phyloP scores from a whole-genome alignment of 352 stramenopile genomes.

The Phytophthora citricola region DNA sequence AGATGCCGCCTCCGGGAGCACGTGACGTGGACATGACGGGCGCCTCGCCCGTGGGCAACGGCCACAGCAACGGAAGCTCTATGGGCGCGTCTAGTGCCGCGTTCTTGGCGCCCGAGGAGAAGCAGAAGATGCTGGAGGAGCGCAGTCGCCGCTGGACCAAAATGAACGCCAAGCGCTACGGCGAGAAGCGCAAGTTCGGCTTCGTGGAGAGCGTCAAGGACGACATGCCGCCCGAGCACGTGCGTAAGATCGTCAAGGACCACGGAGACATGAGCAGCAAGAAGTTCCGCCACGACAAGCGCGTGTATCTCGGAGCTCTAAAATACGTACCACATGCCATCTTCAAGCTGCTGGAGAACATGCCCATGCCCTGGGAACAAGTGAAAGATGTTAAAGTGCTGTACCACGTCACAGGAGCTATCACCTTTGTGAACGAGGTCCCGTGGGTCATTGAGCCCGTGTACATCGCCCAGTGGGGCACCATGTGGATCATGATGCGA shows the following conservation, averaged over 20 bases:
- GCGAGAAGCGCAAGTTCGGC: constrained; percentile 94
- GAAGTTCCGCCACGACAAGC: constrained; percentile 99
- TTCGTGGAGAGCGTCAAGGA: constrained; percentile 93
- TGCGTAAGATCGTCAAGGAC: constrained; percentile 99
- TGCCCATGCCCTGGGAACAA: constrained; percentile 99
- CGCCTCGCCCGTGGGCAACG: constrained; percentile 14
- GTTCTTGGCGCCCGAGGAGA: constrained; percentile 55
- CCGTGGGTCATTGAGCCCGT: constrained; percentile 99
- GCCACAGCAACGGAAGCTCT: constrained; percentile 16
- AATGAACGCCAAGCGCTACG: constrained; percentile 95
- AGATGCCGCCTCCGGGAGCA: constrained; percentile 34
- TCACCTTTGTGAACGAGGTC: constrained; percentile 99
- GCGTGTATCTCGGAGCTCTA: constrained; percentile 99
- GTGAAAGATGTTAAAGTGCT: constrained; percentile 99
- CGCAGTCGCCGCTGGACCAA: constrained; percentile 86
- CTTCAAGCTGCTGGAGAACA: constrained; percentile 99
- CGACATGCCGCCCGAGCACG: constrained; percentile 96
- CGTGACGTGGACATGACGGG: constrained; percentile 38
- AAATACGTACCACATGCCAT: constrained; percentile 99
- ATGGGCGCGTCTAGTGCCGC: constrained; percentile 14
- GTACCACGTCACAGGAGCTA: constrained; percentile 99
- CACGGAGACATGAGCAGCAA: constrained; percentile 99
- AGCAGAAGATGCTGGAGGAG: constrained; percentile 77
- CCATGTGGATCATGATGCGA: constrained; percentile 99
- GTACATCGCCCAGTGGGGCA: constrained; percentile 99